Evolutionary conservation across 257 asterid species (phyloP).

Genomic region (Nicotiana tabacum): DNA sequence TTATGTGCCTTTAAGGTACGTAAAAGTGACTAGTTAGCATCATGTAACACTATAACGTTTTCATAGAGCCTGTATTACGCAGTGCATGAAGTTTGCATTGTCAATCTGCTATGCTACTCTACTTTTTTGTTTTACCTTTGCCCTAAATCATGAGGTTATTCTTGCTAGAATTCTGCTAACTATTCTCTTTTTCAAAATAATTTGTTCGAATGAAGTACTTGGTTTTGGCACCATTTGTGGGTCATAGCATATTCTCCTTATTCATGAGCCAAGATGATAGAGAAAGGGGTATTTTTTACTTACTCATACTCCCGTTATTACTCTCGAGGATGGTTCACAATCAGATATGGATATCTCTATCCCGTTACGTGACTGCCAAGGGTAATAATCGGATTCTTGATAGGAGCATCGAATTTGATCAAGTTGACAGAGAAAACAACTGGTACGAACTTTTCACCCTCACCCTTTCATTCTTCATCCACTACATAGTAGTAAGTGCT

Average conservation of each 20-base stretch:
- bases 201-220: slow-evolving; percentile 24
- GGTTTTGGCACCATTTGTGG: slow-evolving; percentile 1
- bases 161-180: background rate
- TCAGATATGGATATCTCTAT: slow-evolving; percentile 56
- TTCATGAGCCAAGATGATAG: background rate
- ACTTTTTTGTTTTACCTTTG: no score
- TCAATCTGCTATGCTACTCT: no score
- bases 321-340: slow-evolving; percentile 51
- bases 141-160: no score
- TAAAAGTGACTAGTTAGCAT: no score
- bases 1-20: no score
- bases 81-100: no score
- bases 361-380: slow-evolving; percentile 9
- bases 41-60: no score
- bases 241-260: slow-evolving; percentile 19
- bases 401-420: slow-evolving; percentile 58
- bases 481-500: no score
- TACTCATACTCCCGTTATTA: slow-evolving; percentile 44
- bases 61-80: no score
- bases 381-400: slow-evolving; percentile 55
- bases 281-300: background rate
- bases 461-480: no score
- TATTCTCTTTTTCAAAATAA: background rate
- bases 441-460: slow-evolving; percentile 27
- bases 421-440: slow-evolving; percentile 68